phyloP scores from a whole-genome alignment of 768 basidiomycete genomes.

The Hericium rajendrae region DNA sequence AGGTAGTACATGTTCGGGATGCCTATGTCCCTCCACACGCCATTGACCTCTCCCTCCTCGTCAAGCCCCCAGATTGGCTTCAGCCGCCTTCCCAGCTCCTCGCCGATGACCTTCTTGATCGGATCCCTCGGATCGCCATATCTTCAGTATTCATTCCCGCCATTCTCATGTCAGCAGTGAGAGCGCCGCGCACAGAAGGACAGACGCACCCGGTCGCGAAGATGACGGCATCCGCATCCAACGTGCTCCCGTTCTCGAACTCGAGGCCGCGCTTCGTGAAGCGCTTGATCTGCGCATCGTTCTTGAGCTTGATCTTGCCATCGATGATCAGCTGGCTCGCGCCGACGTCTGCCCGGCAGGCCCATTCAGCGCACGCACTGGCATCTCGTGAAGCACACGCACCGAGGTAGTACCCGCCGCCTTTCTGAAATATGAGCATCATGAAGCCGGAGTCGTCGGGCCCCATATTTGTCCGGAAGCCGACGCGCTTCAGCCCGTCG shows the following conservation, averaged over 20 bases:
- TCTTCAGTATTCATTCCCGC: constrained; percentile 18
- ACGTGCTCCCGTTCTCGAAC: constrained; percentile 31
- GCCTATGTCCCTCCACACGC: constrained; percentile 41
- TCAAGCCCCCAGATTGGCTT: constrained; percentile 58
- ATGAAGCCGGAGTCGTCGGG: constrained; percentile 40
- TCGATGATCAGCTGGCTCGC: constrained; percentile 33
- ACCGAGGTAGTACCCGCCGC: constrained; percentile 64
- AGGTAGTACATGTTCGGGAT: constrained; percentile 46
- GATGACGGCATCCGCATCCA: constrained; percentile 39
- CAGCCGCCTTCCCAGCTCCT: constrained; percentile 34
- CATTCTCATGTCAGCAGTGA: not conserved
- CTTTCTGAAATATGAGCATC: constrained; percentile 33
- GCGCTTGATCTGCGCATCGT: constrained; percentile 30
- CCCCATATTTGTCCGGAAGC: constrained; percentile 45
- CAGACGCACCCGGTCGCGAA: constrained; percentile 37
- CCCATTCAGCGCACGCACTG: not conserved
- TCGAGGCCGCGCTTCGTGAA: constrained; percentile 30
- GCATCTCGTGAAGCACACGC: not conserved
- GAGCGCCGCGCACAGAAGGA: not conserved
- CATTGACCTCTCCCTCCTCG: constrained; percentile 51
- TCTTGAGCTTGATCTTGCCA: constrained; percentile 39
- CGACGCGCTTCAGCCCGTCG: constrained; percentile 41
- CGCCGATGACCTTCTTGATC: constrained; percentile 35
- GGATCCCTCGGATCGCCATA: constrained; percentile 34
- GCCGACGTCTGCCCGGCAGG: constrained; percentile 25